Conservation (phyloP, 2,329 filamentous ascomycete genomes). For the Pezizomycotina sp. region DNA sequence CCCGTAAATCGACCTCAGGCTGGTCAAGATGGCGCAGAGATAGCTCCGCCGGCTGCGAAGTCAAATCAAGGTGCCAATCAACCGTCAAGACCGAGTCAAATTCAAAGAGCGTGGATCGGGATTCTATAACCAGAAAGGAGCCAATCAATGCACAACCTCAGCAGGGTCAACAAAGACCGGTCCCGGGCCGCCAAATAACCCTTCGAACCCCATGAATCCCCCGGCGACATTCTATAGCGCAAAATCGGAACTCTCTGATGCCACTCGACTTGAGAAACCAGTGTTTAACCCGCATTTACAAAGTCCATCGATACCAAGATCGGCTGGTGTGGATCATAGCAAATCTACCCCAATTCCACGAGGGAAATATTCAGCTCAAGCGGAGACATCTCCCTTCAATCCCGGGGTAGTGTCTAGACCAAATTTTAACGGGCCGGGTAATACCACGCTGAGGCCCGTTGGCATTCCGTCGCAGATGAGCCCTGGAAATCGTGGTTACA, state of each 20-base stretch:
- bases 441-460: conserved; percentile 14
- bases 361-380: conserved; percentile 18
- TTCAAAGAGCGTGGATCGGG: too few relatives aligned
- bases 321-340: conserved; percentile 24
- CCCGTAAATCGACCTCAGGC: too few relatives aligned
- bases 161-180: too few relatives aligned
- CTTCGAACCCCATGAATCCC: conserved; percentile 1
- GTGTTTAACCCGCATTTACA: conserved; percentile 24
- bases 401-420: conserved; percentile 11
- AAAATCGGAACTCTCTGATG: conserved; percentile 21
- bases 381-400: conserved; percentile 9
- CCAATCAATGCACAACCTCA: too few relatives aligned
- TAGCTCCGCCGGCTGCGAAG: too few relatives aligned
- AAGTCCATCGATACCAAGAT: conserved; percentile 24
- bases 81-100: too few relatives aligned
- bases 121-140: too few relatives aligned
- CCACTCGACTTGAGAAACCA: conserved; percentile 16
- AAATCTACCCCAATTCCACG: conserved; percentile 25
- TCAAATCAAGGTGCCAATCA: too few relatives aligned
- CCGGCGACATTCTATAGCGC: conserved; percentile 23
- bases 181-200: conserved; percentile 3
- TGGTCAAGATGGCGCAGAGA: too few relatives aligned
- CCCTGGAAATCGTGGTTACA: conserved; percentile 11
- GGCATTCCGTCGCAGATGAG: conserved; percentile 10
- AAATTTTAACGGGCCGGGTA: conserved; percentile 23